Conservation (phyloP, 1,139 yeast species). For the Yamadazyma atmosphaerica region DNA sequence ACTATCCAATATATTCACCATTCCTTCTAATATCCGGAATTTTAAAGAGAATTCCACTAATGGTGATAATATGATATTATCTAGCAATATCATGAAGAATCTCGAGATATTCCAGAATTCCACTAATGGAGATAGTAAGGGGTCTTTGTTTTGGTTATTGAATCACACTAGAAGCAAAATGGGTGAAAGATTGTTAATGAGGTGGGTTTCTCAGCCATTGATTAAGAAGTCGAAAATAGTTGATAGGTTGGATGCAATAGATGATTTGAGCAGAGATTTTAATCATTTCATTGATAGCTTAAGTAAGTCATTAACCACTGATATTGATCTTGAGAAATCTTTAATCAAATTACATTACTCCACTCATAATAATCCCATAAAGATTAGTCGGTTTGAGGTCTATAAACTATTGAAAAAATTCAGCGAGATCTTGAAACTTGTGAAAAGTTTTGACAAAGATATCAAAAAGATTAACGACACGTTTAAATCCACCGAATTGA, state of each 20-base stretch:
- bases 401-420: slow-evolving; percentile 57
- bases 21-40: slow-evolving; percentile 45
- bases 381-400: slow-evolving; percentile 65
- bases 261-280: slow-evolving; percentile 49
- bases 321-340: slow-evolving; percentile 63
- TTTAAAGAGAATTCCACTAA: slow-evolving; percentile 39
- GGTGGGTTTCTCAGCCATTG: slow-evolving; percentile 80
- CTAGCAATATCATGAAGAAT: slow-evolving; percentile 65
- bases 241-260: slow-evolving; percentile 63
- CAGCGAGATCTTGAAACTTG: slow-evolving; percentile 33
- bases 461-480: slow-evolving; percentile 10
- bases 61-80: slow-evolving; percentile 59
- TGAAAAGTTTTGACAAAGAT: slow-evolving; percentile 26
- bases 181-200: slow-evolving; percentile 65
- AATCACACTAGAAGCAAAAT: slow-evolving; percentile 78
- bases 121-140: slow-evolving; percentile 55
- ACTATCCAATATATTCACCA: slow-evolving; percentile 55
- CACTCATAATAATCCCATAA: slow-evolving; percentile 23
- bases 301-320: slow-evolving; percentile 37
- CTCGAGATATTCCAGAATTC: slow-evolving; percentile 73
- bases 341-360: slow-evolving; percentile 69
- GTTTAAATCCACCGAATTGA: slow-evolving; percentile 27
- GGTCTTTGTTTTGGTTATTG: slow-evolving; percentile 75
- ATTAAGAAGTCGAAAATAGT: slow-evolving; percentile 52
- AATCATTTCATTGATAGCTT: slow-evolving; percentile 56